Conservation (phyloP, 441 rosid genomes). For the Sinapis alba region DNA sequence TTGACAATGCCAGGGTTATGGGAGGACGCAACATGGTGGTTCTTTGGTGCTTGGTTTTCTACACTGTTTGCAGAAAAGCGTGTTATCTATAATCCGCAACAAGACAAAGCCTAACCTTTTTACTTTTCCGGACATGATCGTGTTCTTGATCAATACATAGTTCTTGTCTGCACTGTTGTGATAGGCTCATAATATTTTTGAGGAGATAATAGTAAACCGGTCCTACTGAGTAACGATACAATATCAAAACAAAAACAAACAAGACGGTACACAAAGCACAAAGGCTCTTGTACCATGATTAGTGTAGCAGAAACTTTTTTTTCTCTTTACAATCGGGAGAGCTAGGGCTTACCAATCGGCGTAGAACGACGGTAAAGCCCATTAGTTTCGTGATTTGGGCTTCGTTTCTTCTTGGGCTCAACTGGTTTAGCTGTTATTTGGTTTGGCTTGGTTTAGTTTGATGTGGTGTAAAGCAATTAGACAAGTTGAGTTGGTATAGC, state of each 20-base stretch:
- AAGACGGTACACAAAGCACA: not conserved
- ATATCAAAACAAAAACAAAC: not conserved
- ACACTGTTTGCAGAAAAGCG: not conserved
- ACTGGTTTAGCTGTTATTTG: not conserved
- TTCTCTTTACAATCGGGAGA: not conserved
- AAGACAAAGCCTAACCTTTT: not conserved
- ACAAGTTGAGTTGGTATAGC: not conserved
- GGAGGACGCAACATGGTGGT: not conserved
- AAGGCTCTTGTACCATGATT: not conserved
- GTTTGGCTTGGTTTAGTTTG: not conserved
- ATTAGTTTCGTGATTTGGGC: not conserved
- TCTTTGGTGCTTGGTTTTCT: not conserved
- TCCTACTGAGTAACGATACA: not conserved
- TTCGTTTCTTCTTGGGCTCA: slow-evolving; percentile 12
- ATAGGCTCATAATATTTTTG: not conserved
- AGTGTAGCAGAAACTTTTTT: not conserved
- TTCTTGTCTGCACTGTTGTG: not conserved
- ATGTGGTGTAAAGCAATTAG: no score
- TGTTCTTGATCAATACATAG: not conserved
- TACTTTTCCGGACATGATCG: not conserved
- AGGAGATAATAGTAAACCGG: not conserved
- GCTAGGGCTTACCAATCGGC: not conserved
- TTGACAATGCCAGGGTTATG: not conserved
- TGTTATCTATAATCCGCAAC: not conserved
- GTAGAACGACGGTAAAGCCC: not conserved